A percentile compares a stretch with the other conserved stretches of the same genome.
Conservation (phyloP, 2,329 filamentous ascomycete genomes). For the Sphaerulina vaccinii region DNA sequence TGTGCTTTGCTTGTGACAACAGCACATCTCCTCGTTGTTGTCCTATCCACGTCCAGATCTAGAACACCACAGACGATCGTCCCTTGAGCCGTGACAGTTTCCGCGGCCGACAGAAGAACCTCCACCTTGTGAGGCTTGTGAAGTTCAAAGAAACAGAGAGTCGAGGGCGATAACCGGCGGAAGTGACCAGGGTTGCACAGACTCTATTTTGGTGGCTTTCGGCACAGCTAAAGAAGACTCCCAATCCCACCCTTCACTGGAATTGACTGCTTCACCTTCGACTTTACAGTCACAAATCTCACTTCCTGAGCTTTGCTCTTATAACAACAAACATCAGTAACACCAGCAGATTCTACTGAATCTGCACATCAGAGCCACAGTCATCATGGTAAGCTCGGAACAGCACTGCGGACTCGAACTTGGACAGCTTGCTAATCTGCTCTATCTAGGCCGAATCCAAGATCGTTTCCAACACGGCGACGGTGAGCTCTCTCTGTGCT, state of each 20-base stretch:
- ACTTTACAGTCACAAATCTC: slow-evolving; percentile 1
- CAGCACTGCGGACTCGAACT: background rate
- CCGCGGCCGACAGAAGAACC: too few relatives aligned
- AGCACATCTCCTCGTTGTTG: too few relatives aligned
- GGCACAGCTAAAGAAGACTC: slow-evolving; percentile 13
- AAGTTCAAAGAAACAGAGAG: background rate
- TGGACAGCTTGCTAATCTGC: slow-evolving; percentile 4
- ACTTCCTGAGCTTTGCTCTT: slow-evolving; percentile 10
- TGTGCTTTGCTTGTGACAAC: too few relatives aligned
- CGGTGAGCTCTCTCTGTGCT: slow-evolving; percentile 40
- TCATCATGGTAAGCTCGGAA: slow-evolving; percentile 14
- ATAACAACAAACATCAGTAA: background rate
- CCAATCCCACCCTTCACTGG: slow-evolving; percentile 8
- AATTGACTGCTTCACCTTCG: slow-evolving; percentile 4
- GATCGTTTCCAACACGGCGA: slow-evolving; percentile 48
- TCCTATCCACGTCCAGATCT: too few relatives aligned
- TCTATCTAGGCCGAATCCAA: slow-evolving; percentile 26
- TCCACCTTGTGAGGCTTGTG: too few relatives aligned
- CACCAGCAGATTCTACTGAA: background rate
- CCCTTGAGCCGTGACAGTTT: slow-evolving; percentile 14
- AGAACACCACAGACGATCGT: too few relatives aligned
- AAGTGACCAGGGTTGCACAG: slow-evolving; percentile 7
- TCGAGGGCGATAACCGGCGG: slow-evolving; percentile 7
- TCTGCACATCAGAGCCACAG: background rate
- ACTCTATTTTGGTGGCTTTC: slow-evolving; percentile 8